Base-by-base conservation (phyloP, 2,329 filamentous ascomycete genomes). In the Thyridium curvatum region DNA sequence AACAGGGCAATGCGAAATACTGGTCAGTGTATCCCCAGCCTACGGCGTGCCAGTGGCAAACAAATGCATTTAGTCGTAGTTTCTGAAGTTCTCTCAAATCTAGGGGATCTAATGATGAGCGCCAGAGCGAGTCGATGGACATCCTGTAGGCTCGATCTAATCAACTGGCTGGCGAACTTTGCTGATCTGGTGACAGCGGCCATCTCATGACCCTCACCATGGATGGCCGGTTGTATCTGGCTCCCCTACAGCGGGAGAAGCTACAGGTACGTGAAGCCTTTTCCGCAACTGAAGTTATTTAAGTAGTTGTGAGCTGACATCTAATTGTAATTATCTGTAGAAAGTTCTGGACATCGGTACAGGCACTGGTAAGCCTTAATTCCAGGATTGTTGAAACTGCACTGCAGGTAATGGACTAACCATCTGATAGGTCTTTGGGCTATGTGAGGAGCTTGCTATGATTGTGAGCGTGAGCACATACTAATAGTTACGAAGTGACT, bases 321-420 rank as follows among this genome's bases (percentile, higher is more conserved):
- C 12, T 18, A 29, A 4, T n/a, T 12, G 8, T 7, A 29, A 12
- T 5, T 15, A 28, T 28, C 31, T 18, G 9, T 18, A 52, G 44
- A 50, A 49, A 45, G 52, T 72, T 12, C 54, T 78, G 18, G 72
- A 78, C 47, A 56, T 77, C 30, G 68, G 73, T 32, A 76, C 74
- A 7, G 74, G 77, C 28, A 44, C 39, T n/a, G 51, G 47, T 13
- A 37, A 77, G 55, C 21, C 21, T 26, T 10, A 10, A 6, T 26
- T 6, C 21, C 21, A 26, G 21, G 21, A 26, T 10, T 26, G 10
- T 26, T 85, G 82, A 82, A 77, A 26, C 13, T 37, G n/a, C 79
- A 10, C 79, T 86, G 41, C 75, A 83, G 50, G 74, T 86, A 64
- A 79, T 76, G 48, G 74, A 79, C 47, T 52, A 65, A 35, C 84